A percentile compares a stretch with the other conserved stretches of the same genome.
Evolutionary conservation across 306 rosid genomes (phyloP).

Genomic region (Sesbania bispinosa): DNA sequence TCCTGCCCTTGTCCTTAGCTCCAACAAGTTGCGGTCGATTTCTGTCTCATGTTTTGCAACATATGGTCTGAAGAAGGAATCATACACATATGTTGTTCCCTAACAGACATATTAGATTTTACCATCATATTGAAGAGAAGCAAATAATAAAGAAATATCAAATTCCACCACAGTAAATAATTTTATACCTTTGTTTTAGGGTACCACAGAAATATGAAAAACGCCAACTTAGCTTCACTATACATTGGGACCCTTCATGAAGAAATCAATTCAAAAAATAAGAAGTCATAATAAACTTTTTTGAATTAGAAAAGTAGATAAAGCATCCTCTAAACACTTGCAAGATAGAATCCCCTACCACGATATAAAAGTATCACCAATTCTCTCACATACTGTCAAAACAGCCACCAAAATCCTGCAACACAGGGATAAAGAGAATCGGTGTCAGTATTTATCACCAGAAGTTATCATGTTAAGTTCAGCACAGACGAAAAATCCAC

Average conservation of each 20-base stretch:
- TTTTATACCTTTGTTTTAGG: constrained; percentile 84
- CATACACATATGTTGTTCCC: constrained; percentile 91
- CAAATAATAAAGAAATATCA: constrained; percentile 5
- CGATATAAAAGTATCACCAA: constrained; percentile 85
- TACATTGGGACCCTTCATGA: constrained; percentile 95
- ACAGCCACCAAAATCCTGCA: constrained; percentile 96
- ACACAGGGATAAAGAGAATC: constrained; percentile 9
- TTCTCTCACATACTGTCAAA: constrained; percentile 81
- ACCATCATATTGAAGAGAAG: constrained; percentile 6
- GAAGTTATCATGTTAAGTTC: neutral
- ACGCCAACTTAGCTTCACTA: constrained; percentile 93
- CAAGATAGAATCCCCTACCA: constrained; percentile 56
- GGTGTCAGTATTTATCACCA: neutral
- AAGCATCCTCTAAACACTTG: constrained; percentile 2
- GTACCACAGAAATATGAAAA: constrained; percentile 88
- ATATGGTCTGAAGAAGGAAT: constrained; percentile 91
- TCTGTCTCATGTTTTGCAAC: constrained; percentile 89
- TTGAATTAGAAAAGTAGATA: constrained; percentile 2
- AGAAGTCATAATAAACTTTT: neutral
- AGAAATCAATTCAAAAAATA: neutral
- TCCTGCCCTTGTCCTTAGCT: constrained; percentile 79
- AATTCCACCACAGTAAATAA: neutral
- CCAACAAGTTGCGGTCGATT: constrained; percentile 84
- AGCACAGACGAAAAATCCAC: neutral
- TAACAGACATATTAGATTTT: constrained; percentile 27